Evolutionary conservation across 163 green algal species (phyloP).

Genomic region (Chlamydomonas reinhardtii): DNA sequence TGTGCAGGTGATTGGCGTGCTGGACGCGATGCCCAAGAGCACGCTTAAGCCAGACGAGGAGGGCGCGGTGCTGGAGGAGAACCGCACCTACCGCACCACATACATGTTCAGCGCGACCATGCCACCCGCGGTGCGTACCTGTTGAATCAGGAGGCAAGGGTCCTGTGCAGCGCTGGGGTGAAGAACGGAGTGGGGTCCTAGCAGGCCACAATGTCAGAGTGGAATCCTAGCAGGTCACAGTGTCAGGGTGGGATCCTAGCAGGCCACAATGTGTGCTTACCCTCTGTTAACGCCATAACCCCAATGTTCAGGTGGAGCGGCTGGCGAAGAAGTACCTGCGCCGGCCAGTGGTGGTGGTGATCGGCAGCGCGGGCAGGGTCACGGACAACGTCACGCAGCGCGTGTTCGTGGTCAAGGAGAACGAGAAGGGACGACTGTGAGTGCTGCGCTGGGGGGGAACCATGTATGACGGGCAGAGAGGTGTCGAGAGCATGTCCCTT

Average conservation of each 20-base stretch:
- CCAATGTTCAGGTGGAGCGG: constrained; percentile 77
- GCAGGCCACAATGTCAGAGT: too few relatives aligned
- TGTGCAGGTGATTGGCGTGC: constrained; percentile 85
- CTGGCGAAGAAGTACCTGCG: constrained; percentile 94
- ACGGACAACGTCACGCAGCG: constrained; percentile 94
- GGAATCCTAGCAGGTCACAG: too few relatives aligned
- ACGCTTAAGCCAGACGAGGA: constrained; percentile 95
- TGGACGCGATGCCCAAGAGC: constrained; percentile 94
- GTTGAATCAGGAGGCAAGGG: too few relatives aligned
- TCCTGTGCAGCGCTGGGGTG: too few relatives aligned
- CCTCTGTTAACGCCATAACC: too few relatives aligned
- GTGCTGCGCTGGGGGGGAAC: too few relatives aligned
- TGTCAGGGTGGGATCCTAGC: too few relatives aligned
- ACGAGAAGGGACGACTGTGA: constrained; percentile 84
- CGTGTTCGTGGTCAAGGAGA: constrained; percentile 84
- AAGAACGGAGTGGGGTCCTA: too few relatives aligned
- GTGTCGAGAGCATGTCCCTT: too few relatives aligned
- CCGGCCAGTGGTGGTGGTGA: constrained; percentile 92
- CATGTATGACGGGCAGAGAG: too few relatives aligned
- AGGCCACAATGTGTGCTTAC: too few relatives aligned
- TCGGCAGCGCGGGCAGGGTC: constrained; percentile 89
- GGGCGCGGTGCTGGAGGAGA: constrained; percentile 69
- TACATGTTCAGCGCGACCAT: constrained; percentile 96
- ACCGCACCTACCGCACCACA: constrained; percentile 93
- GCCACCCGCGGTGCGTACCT: constrained; percentile 54